These are phyloP conservation scores for Xylaria curta DNA, from an alignment of 495 filamentous ascomycete species.

Conservation along the genomic window DNA sequence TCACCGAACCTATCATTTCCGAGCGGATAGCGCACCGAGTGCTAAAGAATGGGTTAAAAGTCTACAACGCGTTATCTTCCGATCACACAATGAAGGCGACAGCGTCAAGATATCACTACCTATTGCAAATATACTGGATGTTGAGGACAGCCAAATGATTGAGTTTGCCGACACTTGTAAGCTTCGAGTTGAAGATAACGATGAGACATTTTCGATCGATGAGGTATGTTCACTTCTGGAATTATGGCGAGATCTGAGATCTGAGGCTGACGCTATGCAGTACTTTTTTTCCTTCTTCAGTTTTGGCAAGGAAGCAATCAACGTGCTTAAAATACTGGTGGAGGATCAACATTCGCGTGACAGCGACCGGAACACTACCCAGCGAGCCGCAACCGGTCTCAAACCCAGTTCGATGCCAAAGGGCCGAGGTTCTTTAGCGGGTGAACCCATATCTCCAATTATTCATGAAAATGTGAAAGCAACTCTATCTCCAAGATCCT, in stretches of 20 bases:
- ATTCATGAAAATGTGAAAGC: constrained; percentile 68
- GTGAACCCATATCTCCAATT: constrained; percentile 50
- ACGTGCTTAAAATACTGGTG: constrained; percentile 75
- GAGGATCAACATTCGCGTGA: constrained; percentile 59
- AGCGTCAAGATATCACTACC: constrained; percentile 96
- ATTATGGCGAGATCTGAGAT: neutral
- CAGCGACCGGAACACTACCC: constrained; percentile 29
- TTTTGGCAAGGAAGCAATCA: constrained; percentile 83
- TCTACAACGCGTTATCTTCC: constrained; percentile 92
- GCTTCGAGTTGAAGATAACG: constrained; percentile 87
- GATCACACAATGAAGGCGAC: constrained; percentile 94
- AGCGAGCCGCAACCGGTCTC: constrained; percentile 18
- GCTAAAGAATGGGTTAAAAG: constrained; percentile 98
- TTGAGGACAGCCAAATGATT: constrained; percentile 90
- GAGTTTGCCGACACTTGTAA: constrained; percentile 95
- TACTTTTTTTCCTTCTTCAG: constrained; percentile 98
- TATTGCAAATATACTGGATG: constrained; percentile 85
- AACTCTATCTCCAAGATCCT: constrained; percentile 64
- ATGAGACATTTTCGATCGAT: constrained; percentile 92
- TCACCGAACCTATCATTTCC: constrained; percentile 84
- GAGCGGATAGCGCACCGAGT: constrained; percentile 84
- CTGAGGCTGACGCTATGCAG: constrained; percentile 50
- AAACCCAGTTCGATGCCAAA: constrained; percentile 39
- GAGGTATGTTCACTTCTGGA: constrained; percentile 65
- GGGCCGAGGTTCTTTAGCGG: constrained; percentile 24